Evolutionary conservation across 257 asterid species (phyloP), one percentile per base, ranked within the genome.

Genomic region (Solanum etuberosum): DNA sequence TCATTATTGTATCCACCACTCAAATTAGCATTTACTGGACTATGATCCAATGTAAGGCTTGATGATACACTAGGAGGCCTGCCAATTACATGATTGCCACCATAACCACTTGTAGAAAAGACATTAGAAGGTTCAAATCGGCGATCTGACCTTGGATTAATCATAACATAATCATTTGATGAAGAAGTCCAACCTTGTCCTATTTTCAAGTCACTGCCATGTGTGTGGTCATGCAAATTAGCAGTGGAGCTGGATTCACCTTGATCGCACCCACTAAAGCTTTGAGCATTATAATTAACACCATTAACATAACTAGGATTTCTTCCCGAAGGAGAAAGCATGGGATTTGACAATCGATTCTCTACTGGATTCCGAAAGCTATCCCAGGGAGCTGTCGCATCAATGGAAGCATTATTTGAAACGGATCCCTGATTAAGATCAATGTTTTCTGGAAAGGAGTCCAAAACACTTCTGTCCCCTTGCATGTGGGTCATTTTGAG

Each of bases 171-270:
- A 65, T 91, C 71, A 90, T 87, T 88, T 57, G 87, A 80, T 61
- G 95, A 88, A 65, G 96, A 91, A 14, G 94, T 63, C 98, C 98
- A 95, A 20, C 90, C 93, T 57, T 90, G 93, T 38, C 89, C 91
- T 23, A 84, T 54, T 82, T 90, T 91, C 48, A 93, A 88, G 84
- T 89, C 93, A 63, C 88, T 88, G 57, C 63, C 86, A 23, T 20
- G 78, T 65, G 88, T 81, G 84, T 84, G 90, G 54, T 91, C 91
- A 51, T 88, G 95, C 43, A 88, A 71, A 89, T 88, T 93, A 85
- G 92, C 87, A 74, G 89, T 73, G 31, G 97, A 95, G 92, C 98
- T 96, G 70, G 98, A 95, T 89, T 94, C 98, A 65, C 98, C 99
- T 35, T 76, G 92, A 91, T 91, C 93, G 98, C 98, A 93, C 72